Conservation (phyloP, 2,329 filamentous ascomycete species). For the Claviceps sorghi region DNA sequence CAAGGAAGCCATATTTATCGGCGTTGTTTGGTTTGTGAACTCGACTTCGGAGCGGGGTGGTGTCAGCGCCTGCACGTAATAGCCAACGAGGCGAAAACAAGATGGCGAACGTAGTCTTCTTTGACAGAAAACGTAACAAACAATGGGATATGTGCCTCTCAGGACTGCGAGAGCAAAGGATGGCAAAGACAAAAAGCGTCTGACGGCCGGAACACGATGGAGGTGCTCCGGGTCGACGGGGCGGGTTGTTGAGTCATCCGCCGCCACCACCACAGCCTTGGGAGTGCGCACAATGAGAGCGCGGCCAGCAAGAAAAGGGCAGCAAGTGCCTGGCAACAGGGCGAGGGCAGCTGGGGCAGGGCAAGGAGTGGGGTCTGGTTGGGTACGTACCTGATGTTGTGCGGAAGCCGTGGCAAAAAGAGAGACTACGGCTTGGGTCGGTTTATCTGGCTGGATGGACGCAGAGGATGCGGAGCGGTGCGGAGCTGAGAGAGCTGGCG, state of each 20-base stretch:
- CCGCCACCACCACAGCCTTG: neutral
- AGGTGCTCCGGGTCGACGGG: neutral
- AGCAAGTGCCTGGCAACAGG: neutral
- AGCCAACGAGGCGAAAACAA: neutral
- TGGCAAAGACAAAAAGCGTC: neutral
- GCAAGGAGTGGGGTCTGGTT: neutral
- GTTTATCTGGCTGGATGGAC: conserved; percentile 11
- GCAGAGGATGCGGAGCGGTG: conserved; percentile 11
- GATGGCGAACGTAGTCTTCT: neutral
- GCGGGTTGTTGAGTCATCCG: conserved; percentile 9
- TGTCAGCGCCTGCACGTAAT: conserved; percentile 23
- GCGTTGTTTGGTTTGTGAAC: conserved; percentile 12
- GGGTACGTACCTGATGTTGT: conserved; percentile 20
- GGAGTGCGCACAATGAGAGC: neutral
- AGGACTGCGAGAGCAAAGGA: neutral
- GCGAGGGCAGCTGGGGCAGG: neutral
- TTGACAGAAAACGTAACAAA: neutral
- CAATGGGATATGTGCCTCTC: neutral
- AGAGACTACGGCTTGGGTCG: conserved; percentile 11
- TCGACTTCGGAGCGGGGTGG: conserved; percentile 28
- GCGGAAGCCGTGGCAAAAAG: conserved; percentile 13
- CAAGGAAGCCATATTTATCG: conserved; percentile 48
- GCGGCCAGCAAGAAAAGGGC: neutral
- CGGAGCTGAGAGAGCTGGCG: conserved; percentile 31
- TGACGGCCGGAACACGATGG: neutral